Conservation (phyloP, 805 yeast genomes). For the Brettanomyces naardenensis region DNA sequence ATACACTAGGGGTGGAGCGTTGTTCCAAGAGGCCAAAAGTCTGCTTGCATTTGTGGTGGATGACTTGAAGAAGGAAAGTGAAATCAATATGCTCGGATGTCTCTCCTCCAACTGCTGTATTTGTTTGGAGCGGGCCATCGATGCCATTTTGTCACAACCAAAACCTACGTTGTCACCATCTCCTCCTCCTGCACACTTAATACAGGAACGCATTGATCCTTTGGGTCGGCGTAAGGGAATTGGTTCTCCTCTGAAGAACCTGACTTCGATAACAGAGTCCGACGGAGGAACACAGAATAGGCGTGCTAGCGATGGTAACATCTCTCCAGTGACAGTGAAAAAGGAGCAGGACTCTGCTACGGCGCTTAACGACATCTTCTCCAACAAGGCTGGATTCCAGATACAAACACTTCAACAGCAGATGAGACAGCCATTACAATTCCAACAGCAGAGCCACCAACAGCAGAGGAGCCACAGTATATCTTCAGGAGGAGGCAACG, state of each 20-base stretch:
- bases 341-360: conserved; percentile 13
- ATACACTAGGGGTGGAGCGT: conserved; percentile 74
- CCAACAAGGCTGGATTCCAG: conserved; percentile 10
- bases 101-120: conserved; percentile 49
- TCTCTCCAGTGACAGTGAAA: conserved; percentile 5
- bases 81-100: conserved; percentile 51
- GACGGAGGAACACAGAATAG: background rate
- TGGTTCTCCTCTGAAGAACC: conserved; percentile 17
- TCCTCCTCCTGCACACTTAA: background rate
- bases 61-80: conserved; percentile 44
- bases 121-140: conserved; percentile 50
- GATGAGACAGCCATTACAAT: conserved; percentile 11
- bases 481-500: background rate
- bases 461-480: conserved; percentile 7
- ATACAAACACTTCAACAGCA: conserved; percentile 17
- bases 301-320: conserved; percentile 1
- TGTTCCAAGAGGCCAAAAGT: conserved; percentile 60
- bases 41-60: conserved; percentile 43
- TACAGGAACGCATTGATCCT: background rate
- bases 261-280: background rate
- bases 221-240: background rate
- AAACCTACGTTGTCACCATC: conserved; percentile 16
- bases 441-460: no score
- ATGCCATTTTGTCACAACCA: conserved; percentile 51
- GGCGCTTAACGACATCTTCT: conserved; percentile 28